Evolutionary conservation across 257 asterid species (phyloP).

Genomic region (Gentiana straminea): DNA sequence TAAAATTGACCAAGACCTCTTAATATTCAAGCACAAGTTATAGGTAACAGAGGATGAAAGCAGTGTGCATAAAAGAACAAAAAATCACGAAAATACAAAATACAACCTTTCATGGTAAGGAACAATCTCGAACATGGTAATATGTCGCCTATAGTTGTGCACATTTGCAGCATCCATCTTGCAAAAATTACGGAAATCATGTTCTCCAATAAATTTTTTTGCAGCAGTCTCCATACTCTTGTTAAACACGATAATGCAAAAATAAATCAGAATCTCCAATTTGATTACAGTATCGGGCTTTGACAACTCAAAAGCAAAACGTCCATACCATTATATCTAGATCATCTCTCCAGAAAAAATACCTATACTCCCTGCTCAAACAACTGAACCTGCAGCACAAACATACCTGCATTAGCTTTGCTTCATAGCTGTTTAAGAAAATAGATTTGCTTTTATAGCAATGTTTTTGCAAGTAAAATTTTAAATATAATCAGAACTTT

Average conservation of each 20-base stretch:
- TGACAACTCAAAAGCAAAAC: slow-evolving; percentile 4
- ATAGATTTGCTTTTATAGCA: no score
- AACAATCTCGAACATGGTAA: slow-evolving; percentile 50
- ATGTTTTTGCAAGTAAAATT: no score
- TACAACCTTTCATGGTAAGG: slow-evolving; percentile 64
- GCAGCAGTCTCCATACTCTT: slow-evolving; percentile 86
- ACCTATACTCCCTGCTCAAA: slow-evolving; percentile 80
- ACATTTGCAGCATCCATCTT: slow-evolving; percentile 96
- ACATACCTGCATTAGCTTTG: no score
- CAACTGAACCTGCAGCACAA: slow-evolving; percentile 73
- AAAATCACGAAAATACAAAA: background rate
- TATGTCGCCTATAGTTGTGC: slow-evolving; percentile 63
- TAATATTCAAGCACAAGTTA: background rate
- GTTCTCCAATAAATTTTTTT: slow-evolving; percentile 75
- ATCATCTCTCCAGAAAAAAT: slow-evolving; percentile 81
- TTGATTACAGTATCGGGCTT: background rate
- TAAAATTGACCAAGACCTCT: background rate
- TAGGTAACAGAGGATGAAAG: background rate
- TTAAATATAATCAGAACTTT: no score
- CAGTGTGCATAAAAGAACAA: background rate
- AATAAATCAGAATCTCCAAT: slow-evolving; percentile 7
- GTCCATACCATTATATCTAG: slow-evolving; percentile 49
- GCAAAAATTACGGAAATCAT: slow-evolving; percentile 95
- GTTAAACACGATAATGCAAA: slow-evolving; percentile 15
- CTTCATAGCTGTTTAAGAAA: no score